Base-by-base conservation (phyloP, 2,329 filamentous ascomycete species). In the Neonectria ditissima region DNA sequence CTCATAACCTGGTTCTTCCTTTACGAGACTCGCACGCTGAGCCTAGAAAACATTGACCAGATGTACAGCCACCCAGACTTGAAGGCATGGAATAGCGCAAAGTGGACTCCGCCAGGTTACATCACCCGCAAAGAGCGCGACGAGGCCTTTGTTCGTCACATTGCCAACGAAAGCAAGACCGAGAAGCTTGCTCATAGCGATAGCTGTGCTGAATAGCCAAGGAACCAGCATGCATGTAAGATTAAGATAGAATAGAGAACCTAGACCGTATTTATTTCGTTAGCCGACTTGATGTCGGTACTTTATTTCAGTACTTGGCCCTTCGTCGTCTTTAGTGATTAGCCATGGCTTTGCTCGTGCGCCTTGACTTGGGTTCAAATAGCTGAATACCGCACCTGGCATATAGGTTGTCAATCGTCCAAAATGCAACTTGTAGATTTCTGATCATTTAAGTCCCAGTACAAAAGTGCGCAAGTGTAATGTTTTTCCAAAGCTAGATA, bases 1-100 rank as follows among this genome's bases (percentile, higher is more conserved):
- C 70, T 86, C 0, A 76, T 90, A 13, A 86, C 91, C 22, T 92
- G 87, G 80, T 89, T 91, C 80, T 91, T 90, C 76, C 82, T 92
- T 56, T 88, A 87, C 74, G 89, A 92, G 75, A 87, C 84, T 13
- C 84, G 86, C 64, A 86, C 84, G 47, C 83, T 89, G 4, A 87
- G 86, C 6, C 83, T 92, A 7, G 90, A 92, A 78, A 87, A 91
- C 70, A 87, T 92, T 57, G 89, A 92, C 76, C 83, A 85, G 48
- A 90, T 90, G 87, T 92, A 92, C 75, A 83, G 89, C 59, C 78
- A 87, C 16, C 78, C 68, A 3, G 69, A 80, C 51, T 81, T 91
- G 18, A 86, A 84, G 75, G 84, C 89, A 5, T 89, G 87, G 84
- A 84, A 83, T 73, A 88, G 85, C 71, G 76, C 78, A 63, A 79